phyloP scores from a whole-genome alignment of 2,329 filamentous ascomycete genomes.

The Botrytis medusae region DNA sequence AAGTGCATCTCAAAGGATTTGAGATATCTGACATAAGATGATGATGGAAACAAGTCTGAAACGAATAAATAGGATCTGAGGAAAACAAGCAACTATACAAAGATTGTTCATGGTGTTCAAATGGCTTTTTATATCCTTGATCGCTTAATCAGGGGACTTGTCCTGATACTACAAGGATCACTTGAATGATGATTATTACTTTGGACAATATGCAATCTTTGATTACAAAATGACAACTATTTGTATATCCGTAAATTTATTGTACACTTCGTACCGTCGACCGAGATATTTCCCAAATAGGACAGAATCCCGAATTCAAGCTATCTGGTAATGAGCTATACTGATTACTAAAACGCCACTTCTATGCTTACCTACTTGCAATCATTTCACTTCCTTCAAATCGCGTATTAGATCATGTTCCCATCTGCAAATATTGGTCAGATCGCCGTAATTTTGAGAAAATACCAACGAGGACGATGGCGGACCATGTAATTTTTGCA shows the following conservation, averaged over 20 bases:
- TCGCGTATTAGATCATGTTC: not conserved
- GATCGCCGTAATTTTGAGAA: not conserved
- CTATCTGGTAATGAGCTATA: not conserved
- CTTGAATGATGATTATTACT: not conserved
- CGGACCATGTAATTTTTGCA: not conserved
- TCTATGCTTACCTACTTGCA: not conserved
- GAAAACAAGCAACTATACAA: not conserved
- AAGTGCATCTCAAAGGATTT: not conserved
- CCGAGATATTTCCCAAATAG: not conserved
- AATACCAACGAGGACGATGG: not conserved
- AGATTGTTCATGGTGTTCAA: not conserved
- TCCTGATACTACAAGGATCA: not conserved
- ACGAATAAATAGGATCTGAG: not conserved
- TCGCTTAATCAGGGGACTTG: slow-evolving; percentile 11
- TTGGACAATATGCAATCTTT: not conserved
- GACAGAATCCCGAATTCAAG: not conserved
- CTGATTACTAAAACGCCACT: slow-evolving; percentile 1
- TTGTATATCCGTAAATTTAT: not conserved
- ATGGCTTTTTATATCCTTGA: not conserved
- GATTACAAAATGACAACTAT: not conserved
- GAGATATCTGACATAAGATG: not conserved
- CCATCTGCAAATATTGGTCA: not conserved
- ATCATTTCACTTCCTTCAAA: not conserved
- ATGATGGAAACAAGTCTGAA: not conserved
- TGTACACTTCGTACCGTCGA: not conserved